These are phyloP conservation scores for Drechslerella stenobrocha DNA, from an alignment of 2,329 filamentous ascomycete genomes.

Conservation along the genomic window DNA sequence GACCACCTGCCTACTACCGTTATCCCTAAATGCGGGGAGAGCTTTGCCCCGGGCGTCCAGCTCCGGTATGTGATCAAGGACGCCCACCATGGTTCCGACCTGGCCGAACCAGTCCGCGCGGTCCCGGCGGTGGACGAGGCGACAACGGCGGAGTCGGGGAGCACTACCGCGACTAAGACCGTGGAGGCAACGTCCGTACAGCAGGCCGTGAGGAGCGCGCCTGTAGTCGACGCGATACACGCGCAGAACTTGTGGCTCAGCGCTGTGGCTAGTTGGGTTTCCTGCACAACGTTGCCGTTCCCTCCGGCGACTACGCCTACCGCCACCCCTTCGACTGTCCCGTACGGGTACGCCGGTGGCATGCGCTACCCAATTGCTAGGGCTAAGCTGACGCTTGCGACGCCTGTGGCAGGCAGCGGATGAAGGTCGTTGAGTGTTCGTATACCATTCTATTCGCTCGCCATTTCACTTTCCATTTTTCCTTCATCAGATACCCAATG, in stretches of 20 bases:
- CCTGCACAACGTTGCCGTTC: slow-evolving; percentile 18
- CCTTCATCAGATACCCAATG: too few species aligned
- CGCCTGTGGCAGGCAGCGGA: neutral
- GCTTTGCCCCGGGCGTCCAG: slow-evolving; percentile 9
- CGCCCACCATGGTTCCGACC: slow-evolving; percentile 47
- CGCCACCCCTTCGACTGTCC: neutral
- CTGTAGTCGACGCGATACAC: slow-evolving; percentile 22
- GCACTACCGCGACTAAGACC: slow-evolving; percentile 9
- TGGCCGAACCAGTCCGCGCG: slow-evolving; percentile 12
- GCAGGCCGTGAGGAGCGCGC: slow-evolving; percentile 5
- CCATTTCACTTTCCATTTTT: too few species aligned
- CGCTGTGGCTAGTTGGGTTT: slow-evolving; percentile 14
- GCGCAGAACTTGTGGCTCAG: slow-evolving; percentile 26
- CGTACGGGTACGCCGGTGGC: neutral
- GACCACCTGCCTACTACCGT: slow-evolving; percentile 47
- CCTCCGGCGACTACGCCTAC: neutral
- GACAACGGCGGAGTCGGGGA: neutral
- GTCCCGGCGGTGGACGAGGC: neutral
- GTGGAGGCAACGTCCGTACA: neutral
- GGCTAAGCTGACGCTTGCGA: neutral
- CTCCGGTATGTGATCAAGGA: slow-evolving; percentile 48
- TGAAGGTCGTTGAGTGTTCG: too few species aligned
- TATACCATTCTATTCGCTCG: too few species aligned
- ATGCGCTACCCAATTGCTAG: neutral
- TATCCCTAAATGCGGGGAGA: slow-evolving; percentile 45